These are phyloP conservation scores for Nicotiana sylvestris DNA, from an alignment of 257 asterid species.

Conservation along the genomic window DNA sequence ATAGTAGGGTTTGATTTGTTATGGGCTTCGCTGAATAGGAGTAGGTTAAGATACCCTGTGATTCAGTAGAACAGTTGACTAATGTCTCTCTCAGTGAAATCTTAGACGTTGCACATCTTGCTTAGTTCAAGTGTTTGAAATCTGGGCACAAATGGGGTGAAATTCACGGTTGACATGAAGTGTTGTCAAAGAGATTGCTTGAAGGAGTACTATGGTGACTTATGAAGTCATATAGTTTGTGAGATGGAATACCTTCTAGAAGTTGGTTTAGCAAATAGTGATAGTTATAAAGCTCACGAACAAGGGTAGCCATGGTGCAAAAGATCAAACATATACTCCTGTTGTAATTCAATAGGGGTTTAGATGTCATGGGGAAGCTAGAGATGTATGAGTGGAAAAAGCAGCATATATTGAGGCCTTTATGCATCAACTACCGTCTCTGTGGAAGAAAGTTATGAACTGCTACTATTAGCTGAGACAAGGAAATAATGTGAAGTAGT, in stretches of 20 bases:
- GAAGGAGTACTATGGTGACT: background rate
- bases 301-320: background rate
- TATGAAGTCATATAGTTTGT: background rate
- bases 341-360: background rate
- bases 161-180: background rate
- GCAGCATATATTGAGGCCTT: background rate
- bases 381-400: background rate
- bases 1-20: background rate
- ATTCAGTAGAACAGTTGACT: background rate
- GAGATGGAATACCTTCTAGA: background rate
- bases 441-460: background rate
- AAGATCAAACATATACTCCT: background rate
- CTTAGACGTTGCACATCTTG: background rate
- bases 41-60: background rate
- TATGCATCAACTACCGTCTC: background rate
- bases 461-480: constrained; percentile 2
- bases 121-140: background rate
- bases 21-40: background rate
- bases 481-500: background rate
- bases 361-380: background rate
- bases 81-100: background rate
- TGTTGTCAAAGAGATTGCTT: background rate
- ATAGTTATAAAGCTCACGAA: background rate
- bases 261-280: background rate
- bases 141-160: background rate